Percentiles rank a stretch among this genome's conserved stretches.
These are phyloP conservation scores for Pythium guiyangense DNA, from an alignment of 352 stramenopile species.

Conservation along the genomic window DNA sequence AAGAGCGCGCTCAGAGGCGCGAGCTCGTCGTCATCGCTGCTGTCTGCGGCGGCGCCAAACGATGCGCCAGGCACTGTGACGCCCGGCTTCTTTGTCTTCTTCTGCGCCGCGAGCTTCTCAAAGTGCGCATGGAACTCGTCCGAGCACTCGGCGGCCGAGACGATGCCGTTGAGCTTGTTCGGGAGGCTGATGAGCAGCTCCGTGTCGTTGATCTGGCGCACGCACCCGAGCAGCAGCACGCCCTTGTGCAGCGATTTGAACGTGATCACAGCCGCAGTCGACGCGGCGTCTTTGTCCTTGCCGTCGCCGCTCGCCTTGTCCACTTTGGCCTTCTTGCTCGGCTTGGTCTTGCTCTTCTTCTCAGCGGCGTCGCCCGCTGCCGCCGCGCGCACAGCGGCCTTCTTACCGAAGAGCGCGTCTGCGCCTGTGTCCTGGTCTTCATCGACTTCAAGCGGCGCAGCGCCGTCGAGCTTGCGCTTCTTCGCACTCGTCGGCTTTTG, in stretches of 20 bases:
- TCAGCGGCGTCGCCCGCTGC: slow-evolving; percentile 13
- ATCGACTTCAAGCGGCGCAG: slow-evolving; percentile 19
- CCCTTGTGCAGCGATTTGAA: slow-evolving; percentile 73
- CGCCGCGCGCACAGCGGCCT: slow-evolving; percentile 28
- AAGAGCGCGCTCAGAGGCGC: slow-evolving; percentile 56
- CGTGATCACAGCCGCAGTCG: slow-evolving; percentile 36
- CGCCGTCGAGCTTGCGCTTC: slow-evolving; percentile 43
- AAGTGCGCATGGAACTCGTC: slow-evolving; percentile 65
- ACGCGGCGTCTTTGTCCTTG: slow-evolving; percentile 17
- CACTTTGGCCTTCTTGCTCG: slow-evolving; percentile 26
- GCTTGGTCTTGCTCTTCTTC: slow-evolving; percentile 9
- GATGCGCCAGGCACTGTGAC: slow-evolving; percentile 3
- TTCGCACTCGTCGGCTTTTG: too few species aligned
- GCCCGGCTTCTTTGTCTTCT: slow-evolving; percentile 21
- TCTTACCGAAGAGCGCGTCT: slow-evolving; percentile 78
- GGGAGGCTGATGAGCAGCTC: slow-evolving; percentile 88
- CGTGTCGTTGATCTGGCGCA: slow-evolving; percentile 86
- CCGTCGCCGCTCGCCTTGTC: slow-evolving; percentile 6
- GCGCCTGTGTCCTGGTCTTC: slow-evolving; percentile 25
- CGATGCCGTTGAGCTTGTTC: slow-evolving; percentile 93
- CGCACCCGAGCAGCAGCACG: slow-evolving; percentile 78
- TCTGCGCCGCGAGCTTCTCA: slow-evolving; percentile 16
- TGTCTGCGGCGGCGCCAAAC: not conserved
- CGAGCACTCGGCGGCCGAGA: slow-evolving; percentile 70
- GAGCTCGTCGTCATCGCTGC: slow-evolving; percentile 26